Conservation (phyloP, 2,329 filamentous ascomycete species). For the Arthrobotrys sphaeroides region DNA sequence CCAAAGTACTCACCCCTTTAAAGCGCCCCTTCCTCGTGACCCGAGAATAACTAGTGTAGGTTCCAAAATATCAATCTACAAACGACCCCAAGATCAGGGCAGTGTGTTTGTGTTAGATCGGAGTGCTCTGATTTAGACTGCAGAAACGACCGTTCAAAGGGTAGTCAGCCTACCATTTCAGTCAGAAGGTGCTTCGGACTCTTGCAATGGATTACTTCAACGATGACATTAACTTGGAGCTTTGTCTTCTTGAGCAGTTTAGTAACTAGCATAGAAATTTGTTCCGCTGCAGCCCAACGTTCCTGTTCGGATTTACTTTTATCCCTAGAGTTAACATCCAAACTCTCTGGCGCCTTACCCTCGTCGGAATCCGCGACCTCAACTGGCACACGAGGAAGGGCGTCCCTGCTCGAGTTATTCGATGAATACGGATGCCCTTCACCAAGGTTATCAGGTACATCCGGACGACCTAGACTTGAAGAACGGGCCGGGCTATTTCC, state of each 20-base stretch:
- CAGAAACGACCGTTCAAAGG: neutral
- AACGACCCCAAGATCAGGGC: neutral
- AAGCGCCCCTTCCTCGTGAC: slow-evolving; percentile 85
- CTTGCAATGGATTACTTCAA: slow-evolving; percentile 98
- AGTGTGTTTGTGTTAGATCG: neutral
- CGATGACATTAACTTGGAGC: slow-evolving; percentile 88
- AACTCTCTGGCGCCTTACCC: neutral
- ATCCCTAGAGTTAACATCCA: slow-evolving; percentile 1
- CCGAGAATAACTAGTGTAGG: slow-evolving; percentile 94
- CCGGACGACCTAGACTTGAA: slow-evolving; percentile 25
- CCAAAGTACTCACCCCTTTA: slow-evolving; percentile 79
- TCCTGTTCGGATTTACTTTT: slow-evolving; percentile 74
- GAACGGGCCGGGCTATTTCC: slow-evolving; percentile 29
- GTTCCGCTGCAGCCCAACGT: slow-evolving; percentile 79
- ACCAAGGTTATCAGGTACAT: slow-evolving; percentile 21
- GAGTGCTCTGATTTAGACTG: neutral
- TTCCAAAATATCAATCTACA: slow-evolving; percentile 81
- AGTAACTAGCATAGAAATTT: slow-evolving; percentile 85
- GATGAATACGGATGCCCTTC: slow-evolving; percentile 19
- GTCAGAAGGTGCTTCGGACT: slow-evolving; percentile 95
- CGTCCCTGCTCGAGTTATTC: slow-evolving; percentile 36
- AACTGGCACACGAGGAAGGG: slow-evolving; percentile 14
- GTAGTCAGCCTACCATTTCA: slow-evolving; percentile 71
- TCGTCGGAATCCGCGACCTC: slow-evolving; percentile 52
- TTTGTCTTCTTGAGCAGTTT: slow-evolving; percentile 87